Evolutionary conservation across 345 rosid species (phyloP), one percentile per base, ranked within the genome.

Genomic region (Gossypium herbaceum): DNA sequence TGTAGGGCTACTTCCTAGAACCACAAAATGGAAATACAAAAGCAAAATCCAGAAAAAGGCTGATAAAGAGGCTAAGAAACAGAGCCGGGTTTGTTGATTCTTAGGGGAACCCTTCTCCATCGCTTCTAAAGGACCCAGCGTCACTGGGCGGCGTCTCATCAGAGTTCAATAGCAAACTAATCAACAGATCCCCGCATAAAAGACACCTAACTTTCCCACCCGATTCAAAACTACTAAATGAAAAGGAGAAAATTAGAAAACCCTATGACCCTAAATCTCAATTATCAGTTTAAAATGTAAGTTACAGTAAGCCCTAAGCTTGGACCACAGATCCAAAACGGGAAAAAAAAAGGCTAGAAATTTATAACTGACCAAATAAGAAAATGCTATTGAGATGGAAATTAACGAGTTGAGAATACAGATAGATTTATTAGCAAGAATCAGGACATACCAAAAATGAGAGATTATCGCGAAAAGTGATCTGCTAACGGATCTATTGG

Each of bases 81-180:
- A 91, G 60, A 91, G 76, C 29, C 90, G 85, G 47, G 80, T 83
- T 0, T 79, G 79, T 0, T 86, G 93, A 80, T 74, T 85, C 51
- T 85, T 92, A 55, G 86, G 89, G 45, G 79, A 55, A 20, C 91
- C 91, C 43, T 89, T 92, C 77, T 90, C 93, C 90, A 82, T 88
- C 19, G 72, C 80, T 63, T 83, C 94, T 9, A 75, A 41, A 9
- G 80, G 77, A 58, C 39, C 71, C 72, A 45, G 77, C 59, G 76
- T 85, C 75, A 83, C 80, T 25, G 86, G 24, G 43, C 97, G 93
- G 79, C 94, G 94, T 82, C 94, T 87, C 90, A 89, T 92, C 24
- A 82, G 43, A 69, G 74, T 67, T 80, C 73, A 68, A 77, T 29
- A 47, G 41, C 79, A 62, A 19, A 13, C 72, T 68, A 65, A 73